A percentile compares a stretch with the other conserved stretches of the same genome.
Evolutionary conservation across 306 rosid genomes (phyloP).

Genomic region (Sechiopsis laciniata): DNA sequence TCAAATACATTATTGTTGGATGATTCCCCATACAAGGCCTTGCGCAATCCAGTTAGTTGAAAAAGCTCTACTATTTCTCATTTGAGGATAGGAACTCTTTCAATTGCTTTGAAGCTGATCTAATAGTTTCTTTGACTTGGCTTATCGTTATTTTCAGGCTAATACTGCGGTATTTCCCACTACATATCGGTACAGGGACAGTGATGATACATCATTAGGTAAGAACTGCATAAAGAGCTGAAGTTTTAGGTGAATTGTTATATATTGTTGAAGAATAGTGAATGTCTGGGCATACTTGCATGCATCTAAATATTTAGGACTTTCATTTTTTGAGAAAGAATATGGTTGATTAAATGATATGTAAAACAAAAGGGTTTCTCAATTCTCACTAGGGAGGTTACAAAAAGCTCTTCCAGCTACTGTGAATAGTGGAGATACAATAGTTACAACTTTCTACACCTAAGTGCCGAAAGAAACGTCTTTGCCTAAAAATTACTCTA

Average conservation of each 20-base stretch:
- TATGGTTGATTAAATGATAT: not conserved
- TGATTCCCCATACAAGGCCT: constrained; percentile 89
- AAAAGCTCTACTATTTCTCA: constrained; percentile 20
- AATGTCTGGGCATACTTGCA: not conserved
- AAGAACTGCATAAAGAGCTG: constrained; percentile 18
- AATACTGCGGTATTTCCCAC: constrained; percentile 69
- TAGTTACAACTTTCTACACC: not conserved
- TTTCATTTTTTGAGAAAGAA: not conserved
- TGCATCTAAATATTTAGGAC: not conserved
- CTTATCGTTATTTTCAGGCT: constrained; percentile 39
- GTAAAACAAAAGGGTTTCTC: not conserved
- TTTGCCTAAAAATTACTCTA: not conserved
- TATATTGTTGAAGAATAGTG: constrained; percentile 1
- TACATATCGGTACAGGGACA: constrained; percentile 41
- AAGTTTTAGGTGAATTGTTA: not conserved
- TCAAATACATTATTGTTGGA: constrained; percentile 77
- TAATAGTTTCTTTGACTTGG: constrained; percentile 11
- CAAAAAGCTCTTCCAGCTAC: not conserved
- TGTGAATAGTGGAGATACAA: not conserved
- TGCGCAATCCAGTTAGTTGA: constrained; percentile 73
- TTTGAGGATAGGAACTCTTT: constrained; percentile 8
- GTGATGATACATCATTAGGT: constrained; percentile 61
- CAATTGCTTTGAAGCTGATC: not conserved
- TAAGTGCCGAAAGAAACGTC: not conserved
- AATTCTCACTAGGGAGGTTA: not conserved